A percentile compares a stretch with the other conserved stretches of the same genome.
Evolutionary conservation across 306 rosid genomes (phyloP).

Genomic region (Gastrolobium villosum): DNA sequence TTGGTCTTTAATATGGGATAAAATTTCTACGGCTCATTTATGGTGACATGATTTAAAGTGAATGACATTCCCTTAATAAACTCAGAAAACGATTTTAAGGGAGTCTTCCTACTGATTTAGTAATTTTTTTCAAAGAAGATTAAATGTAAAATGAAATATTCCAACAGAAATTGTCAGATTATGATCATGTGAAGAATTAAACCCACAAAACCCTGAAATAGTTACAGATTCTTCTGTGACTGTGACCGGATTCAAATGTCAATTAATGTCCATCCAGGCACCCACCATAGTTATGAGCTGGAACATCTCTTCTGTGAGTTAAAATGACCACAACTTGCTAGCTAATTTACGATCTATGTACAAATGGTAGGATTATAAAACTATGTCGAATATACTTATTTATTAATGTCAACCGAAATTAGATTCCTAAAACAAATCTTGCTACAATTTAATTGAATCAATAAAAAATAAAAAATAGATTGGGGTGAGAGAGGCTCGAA

Average conservation of each 20-base stretch:
- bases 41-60: not conserved
- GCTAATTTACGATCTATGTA: not conserved
- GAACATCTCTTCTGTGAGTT: not conserved
- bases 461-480: fast-evolving
- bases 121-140: not conserved
- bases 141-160: not conserved
- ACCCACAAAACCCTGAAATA: constrained; percentile 4
- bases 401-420: not conserved
- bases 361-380: not conserved
- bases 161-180: not conserved
- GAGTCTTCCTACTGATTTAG: not conserved
- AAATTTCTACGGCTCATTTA: not conserved
- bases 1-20: too few species aligned
- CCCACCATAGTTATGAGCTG: not conserved
- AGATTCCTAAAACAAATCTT: not conserved
- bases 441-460: too few species aligned
- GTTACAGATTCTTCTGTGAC: constrained; percentile 12
- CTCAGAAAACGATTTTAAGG: not conserved
- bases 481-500: constrained; percentile 87
- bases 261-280: not conserved
- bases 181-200: constrained; percentile 16
- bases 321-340: not conserved
- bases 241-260: not conserved
- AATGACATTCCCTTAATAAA: not conserved
- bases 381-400: not conserved